Base-by-base conservation (phyloP, 2,329 filamentous ascomycete species). In the Penicillium janthinellum region DNA sequence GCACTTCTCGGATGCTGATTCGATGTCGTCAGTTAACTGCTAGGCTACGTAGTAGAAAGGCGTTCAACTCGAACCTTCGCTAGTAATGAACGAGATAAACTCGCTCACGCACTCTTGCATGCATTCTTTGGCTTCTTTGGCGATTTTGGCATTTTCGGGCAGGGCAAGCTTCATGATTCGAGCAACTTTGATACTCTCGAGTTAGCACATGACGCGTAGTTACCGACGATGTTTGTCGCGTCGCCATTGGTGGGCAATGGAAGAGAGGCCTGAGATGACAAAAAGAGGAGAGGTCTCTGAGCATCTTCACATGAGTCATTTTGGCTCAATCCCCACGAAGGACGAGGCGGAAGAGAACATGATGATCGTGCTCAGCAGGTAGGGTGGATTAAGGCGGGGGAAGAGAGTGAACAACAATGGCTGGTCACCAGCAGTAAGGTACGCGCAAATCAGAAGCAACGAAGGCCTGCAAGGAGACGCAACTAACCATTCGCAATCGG, bases 101-200 rank as follows among this genome's bases (percentile, higher is more conserved):
- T 99, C 95, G 87, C 93, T 97, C 60, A 99, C 95, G 75, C 95
- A 99, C 79, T 99, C 95, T 78, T 99, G 95, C 95, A 99, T 98
- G 80, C 95, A 99, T 77, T 99, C 95, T 78, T 99, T 99, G 57
- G 95, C 95, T 76, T 99, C 95, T 76, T 99, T 99, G 61, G 93
- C 93, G 63, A 99, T 99, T 81, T 99, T 99, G 68, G 95, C 95
- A 74, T 99, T 99, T 67, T 99, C 95, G 54, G 95, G 95, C 51
- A 99, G 84, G 6, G 95, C 95, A 71, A 92, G 90, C 79, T 99
- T 99, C 95, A 99, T 99, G 78, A 99, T 98, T 58, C 95, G 90
- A 67, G 95, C 95, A 73, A 99, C 95, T 99, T 90, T 88, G 79
- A 88, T 90, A 86, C 91, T 92, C 41, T 7, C 28, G 48, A 52